Base-by-base conservation (phyloP, 1,284 basidiomycete genomes). In the Trichosporon sp. region DNA sequence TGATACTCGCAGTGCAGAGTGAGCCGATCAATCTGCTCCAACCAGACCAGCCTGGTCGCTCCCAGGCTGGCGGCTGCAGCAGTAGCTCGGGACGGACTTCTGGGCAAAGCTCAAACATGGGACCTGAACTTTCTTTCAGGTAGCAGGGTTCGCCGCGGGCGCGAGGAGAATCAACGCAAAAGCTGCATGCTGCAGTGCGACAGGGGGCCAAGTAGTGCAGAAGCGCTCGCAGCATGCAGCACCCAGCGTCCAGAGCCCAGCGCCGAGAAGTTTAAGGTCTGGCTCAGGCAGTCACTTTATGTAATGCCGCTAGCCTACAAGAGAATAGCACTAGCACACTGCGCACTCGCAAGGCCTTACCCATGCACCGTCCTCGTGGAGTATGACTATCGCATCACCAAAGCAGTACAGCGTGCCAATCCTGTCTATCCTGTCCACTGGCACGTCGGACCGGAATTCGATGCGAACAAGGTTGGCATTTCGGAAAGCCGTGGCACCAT, bases 101-200 rank as follows among this genome's bases (percentile, higher is more conserved):
- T 52, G 49, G 49, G 49, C 49, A 52, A 52, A 29, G 49, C 49
- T 52, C 49, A 52, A 52, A 52, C 49, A 52, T 52, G 49, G 49
- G 49, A 52, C 49, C 49, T 52, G 49, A 52, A 52, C 49, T 52
- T 31, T 52, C 49, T 27, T 27, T 29, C 49, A 29, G 8, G 7
- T 7, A 52, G 14, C 49, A 52, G 49, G 49, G 49, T n/a, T 14
- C 49, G 27, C 25, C 46, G 23, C 25, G 46, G 23, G 25, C 23
- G 25, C 7, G 21, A 49, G 2, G 23, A 49, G 23, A 27, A 13
- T n/a, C n/a, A n/a, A n/a, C n/a, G n/a, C n/a, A n/a, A n/a, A n/a
- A n/a, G n/a, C n/a, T n/a, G n/a, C n/a, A n/a, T n/a, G 14, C 37
- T 21, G 19, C 37, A 44, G 37, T n/a, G 37, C 8, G 14, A 21